Percentiles rank a stretch among this genome's conserved stretches.
Conservation (phyloP, 1,284 basidiomycete species). For the Waitea zeae region DNA sequence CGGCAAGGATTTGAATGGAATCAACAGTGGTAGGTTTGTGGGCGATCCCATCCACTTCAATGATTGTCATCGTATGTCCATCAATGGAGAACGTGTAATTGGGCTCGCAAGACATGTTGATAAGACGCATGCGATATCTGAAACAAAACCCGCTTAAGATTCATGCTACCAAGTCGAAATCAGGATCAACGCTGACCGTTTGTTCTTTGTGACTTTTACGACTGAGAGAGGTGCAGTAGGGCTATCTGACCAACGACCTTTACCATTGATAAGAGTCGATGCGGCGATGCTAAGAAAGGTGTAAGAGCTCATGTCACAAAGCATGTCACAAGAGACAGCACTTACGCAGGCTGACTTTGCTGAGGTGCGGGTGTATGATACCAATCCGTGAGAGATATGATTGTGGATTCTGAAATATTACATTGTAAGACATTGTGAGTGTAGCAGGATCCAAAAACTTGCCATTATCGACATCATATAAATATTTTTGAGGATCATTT, state of each 20-base stretch:
- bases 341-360: too few species aligned
- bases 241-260: too few species aligned
- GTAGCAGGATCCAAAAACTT: not conserved
- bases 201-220: not conserved
- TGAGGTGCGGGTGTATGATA: too few species aligned
- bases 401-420: slow-evolving; percentile 15
- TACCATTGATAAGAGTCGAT: not conserved
- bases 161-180: too few species aligned
- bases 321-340: too few species aligned
- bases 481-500: slow-evolving; percentile 16
- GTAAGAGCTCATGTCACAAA: too few species aligned
- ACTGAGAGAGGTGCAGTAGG: too few species aligned
- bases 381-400: slow-evolving; percentile 22
- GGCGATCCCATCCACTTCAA: slow-evolving; percentile 30
- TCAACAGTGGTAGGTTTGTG: slow-evolving; percentile 22
- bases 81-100: slow-evolving; percentile 23
- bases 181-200: not conserved
- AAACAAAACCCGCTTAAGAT: too few species aligned
- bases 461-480: slow-evolving; percentile 24
- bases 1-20: slow-evolving; percentile 17
- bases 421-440: too few species aligned
- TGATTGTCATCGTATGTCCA: slow-evolving; percentile 23
- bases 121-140: slow-evolving; percentile 19
- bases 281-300: not conserved
- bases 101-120: slow-evolving; percentile 17